Evolutionary conservation across 2,329 filamentous ascomycete genomes (phyloP).

Genomic region (Apiospora malaysiana): DNA sequence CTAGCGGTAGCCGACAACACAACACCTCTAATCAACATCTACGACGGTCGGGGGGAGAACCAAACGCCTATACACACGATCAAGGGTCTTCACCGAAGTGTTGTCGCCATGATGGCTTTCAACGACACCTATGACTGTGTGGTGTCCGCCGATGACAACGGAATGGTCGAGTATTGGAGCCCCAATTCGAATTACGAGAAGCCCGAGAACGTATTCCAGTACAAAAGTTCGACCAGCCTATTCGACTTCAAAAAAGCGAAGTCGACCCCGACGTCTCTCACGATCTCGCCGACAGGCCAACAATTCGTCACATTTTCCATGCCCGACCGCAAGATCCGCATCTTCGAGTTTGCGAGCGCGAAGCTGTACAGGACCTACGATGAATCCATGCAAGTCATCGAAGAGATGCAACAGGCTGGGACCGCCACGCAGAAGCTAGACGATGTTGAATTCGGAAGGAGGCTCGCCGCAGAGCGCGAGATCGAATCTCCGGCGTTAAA

Average conservation of each 20-base stretch:
- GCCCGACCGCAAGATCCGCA: slow-evolving; percentile 88
- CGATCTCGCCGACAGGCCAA: slow-evolving; percentile 83
- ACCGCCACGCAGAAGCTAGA: slow-evolving; percentile 83
- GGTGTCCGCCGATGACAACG: slow-evolving; percentile 83
- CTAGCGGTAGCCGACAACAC: slow-evolving; percentile 82
- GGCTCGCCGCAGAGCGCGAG: slow-evolving; percentile 85
- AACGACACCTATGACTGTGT: slow-evolving; percentile 91
- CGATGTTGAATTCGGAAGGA: slow-evolving; percentile 87
- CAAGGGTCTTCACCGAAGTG: slow-evolving; percentile 77
- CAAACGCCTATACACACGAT: slow-evolving; percentile 78
- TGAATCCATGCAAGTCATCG: slow-evolving; percentile 86
- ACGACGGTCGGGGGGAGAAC: slow-evolving; percentile 87
- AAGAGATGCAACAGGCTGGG: slow-evolving; percentile 95
- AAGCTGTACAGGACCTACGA: slow-evolving; percentile 94
- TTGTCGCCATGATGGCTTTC: slow-evolving; percentile 86
- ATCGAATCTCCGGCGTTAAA: slow-evolving; percentile 73
- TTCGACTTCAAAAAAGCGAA: slow-evolving; percentile 98
- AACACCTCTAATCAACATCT: slow-evolving; percentile 78
- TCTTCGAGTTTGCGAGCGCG: slow-evolving; percentile 90
- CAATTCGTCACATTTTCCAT: slow-evolving; percentile 90
- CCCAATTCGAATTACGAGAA: slow-evolving; percentile 85
- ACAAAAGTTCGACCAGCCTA: slow-evolving; percentile 91
- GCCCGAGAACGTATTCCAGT: slow-evolving; percentile 87
- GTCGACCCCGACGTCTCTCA: slow-evolving; percentile 79
- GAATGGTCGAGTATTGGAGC: slow-evolving; percentile 97